phyloP scores from a whole-genome alignment of 176 grass and related monocot genomes.

The Cenchrus purpureus region DNA sequence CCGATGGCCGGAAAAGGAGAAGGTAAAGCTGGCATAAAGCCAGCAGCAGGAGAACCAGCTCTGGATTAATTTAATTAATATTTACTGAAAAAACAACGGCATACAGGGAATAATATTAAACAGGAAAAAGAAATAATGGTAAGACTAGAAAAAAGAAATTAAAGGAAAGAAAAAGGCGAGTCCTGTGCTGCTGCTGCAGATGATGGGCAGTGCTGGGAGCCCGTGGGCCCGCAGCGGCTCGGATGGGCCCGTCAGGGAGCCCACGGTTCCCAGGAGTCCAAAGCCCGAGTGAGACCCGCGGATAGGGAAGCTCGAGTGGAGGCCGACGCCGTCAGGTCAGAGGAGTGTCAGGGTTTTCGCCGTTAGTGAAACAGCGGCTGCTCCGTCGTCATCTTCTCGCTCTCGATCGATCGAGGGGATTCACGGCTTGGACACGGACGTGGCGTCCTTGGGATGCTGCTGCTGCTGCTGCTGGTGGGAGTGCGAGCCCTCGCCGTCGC shows the following conservation, averaged over 20 bases:
- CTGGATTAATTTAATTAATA: constrained; percentile 38
- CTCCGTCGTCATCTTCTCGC: not conserved
- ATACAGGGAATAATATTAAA: constrained; percentile 17
- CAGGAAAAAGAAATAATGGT: constrained; percentile 20
- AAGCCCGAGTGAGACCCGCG: not conserved
- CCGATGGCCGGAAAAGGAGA: constrained; percentile 52
- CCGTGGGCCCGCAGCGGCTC: constrained; percentile 15
- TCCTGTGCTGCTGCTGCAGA: not conserved
- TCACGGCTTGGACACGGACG: constrained; percentile 59
- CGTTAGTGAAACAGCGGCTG: constrained; percentile 19
- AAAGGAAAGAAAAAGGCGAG: not conserved
- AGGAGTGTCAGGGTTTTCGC: not conserved
- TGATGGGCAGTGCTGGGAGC: not conserved
- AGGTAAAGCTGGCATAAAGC: constrained; percentile 56
- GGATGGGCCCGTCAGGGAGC: constrained; percentile 19
- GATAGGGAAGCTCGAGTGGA: not conserved
- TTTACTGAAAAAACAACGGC: constrained; percentile 46
- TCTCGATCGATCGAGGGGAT: too few relatives aligned
- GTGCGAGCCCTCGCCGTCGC: constrained; percentile 25
- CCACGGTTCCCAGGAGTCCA: constrained; percentile 12
- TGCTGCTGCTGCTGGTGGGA: not conserved
- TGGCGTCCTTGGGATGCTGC: constrained; percentile 48
- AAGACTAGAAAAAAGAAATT: not conserved
- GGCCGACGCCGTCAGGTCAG: constrained; percentile 15
- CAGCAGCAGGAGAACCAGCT: constrained; percentile 42